Conservation (phyloP, 179 eudicot genomes). For the Beta macrorhiza region DNA sequence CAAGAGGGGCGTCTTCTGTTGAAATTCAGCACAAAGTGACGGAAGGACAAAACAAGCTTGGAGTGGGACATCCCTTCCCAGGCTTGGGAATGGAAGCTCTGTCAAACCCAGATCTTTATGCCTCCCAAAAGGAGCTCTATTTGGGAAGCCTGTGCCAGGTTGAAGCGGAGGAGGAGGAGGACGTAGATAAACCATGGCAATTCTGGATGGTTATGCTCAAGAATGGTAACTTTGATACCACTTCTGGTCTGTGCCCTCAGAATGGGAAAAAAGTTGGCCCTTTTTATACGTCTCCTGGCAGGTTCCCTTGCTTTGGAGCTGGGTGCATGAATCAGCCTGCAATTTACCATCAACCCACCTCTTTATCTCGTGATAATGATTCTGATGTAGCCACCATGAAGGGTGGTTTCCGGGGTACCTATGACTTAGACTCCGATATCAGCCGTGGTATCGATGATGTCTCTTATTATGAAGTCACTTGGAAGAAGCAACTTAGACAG, state of each 20-base stretch:
- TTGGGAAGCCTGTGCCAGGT: slow-evolving; percentile 64
- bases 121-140: slow-evolving; percentile 60
- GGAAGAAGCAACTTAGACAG: slow-evolving; percentile 60
- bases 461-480: slow-evolving; percentile 61
- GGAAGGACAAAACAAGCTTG: slow-evolving; percentile 50
- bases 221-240: slow-evolving; percentile 69
- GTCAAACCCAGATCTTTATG: slow-evolving; percentile 60
- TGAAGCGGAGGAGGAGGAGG: slow-evolving; percentile 12
- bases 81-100: slow-evolving; percentile 46
- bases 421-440: slow-evolving; percentile 39
- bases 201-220: slow-evolving; percentile 88
- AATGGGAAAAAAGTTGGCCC: slow-evolving; percentile 59
- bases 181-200: slow-evolving; percentile 45
- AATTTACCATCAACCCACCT: slow-evolving; percentile 41
- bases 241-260: slow-evolving; percentile 56
- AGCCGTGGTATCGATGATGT: neutral
- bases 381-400: slow-evolving; percentile 25
- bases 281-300: slow-evolving; percentile 40
- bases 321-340: slow-evolving; percentile 85
- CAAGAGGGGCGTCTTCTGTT: neutral
- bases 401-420: slow-evolving; percentile 62
- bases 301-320: slow-evolving; percentile 72
- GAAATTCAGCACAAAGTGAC: slow-evolving; percentile 43
- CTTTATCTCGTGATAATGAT: slow-evolving; percentile 18
- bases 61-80: slow-evolving; percentile 53